Base-by-base conservation (phyloP, 1,139 yeast species). In the Scheffersomyces segobiensis region DNA sequence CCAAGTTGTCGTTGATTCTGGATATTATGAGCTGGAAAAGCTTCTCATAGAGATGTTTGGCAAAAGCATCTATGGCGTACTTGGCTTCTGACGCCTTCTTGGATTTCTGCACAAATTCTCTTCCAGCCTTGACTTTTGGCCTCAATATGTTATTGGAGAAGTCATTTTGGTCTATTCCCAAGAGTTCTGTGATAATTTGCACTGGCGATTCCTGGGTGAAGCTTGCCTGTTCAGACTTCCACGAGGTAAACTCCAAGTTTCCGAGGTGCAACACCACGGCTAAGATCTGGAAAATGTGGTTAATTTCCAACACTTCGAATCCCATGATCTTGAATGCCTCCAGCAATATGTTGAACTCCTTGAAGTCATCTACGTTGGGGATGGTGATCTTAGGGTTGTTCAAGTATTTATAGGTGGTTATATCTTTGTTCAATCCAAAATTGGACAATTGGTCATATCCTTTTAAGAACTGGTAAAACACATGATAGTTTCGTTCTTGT, bases 61-160 rank as follows among this genome's bases (percentile, higher is more conserved):
- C 86, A 53, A 95, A 80, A 0, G 99, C 97, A 70, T 93, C 97
- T 50, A 95, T 80, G 17, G 96, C 83, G 66, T 86, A 87, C 62
- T 87, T 87, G 0, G 95, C 97, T 70, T 95, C 98, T 0, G 82
- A 73, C 0, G 97, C 89, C 55, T 88, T 87, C 66, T 91, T 86
- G 24, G 96, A 86, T 69, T 92, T 97, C 18, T 87, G 84, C 32
- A 95, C 92, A 76, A 85, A 83, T 71, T 96, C 99, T 64, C 87
- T 84, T 2, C 99, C 99, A 2, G 98, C 98, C 70, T 88, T 92
- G 17, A 93, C 97, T 66, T 86, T 88, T 5, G 98, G 98, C 51
- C 86, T 84, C 50, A 93, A 74, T 21, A 96, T 78, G 58, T 75
- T 78, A 22, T 70, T 71, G 0, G 89, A 82, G 64, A 95, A 87